Evolutionary conservation across 1,139 yeast species (phyloP), one percentile per base, ranked within the genome.

Genomic region (Hansenula sp.): DNA sequence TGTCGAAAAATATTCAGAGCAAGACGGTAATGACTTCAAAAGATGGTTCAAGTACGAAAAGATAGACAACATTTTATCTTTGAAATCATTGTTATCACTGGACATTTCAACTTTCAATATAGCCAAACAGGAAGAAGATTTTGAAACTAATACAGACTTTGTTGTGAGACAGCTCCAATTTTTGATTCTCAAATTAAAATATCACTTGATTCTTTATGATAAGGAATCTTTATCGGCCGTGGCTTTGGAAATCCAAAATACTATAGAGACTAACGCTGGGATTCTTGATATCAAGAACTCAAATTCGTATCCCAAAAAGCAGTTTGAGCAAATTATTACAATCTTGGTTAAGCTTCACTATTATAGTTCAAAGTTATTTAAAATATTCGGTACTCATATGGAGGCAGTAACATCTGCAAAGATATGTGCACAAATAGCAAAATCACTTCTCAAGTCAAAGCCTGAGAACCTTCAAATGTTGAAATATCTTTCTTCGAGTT

Each of bases 381-480:
- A 43, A 42, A 9, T 45, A 39, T 33, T 48, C 47, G 50, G 52
- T 46, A 40, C 42, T 41, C 41, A 60, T 30, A 35, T 51, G 32
- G 51, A 54, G 13, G 50, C 66, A 8, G 52, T 64, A 2, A 44
- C 52, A 6, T 65, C 63, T 18, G 52, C 58, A 5, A 64, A 61
- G 30, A 52, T 50, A 9, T 54, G 62, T 3, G 46, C 64, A 12
- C 62, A 62, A 33, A 41, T 66, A 19, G 47, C 62, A 8, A 55
- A 60, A 34, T 57, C 68, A 5, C 43, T 65, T 20, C 27, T 64
- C 9, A 63, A 61, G 36, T 52, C 53, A 22, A 41, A 62, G 40
- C 44, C 55, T 14, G 50, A 70, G 4, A 65, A 66, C 43, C 61
- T 79, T 59, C 61, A 60, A 30, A 58, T 73, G 2, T 57, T 68